Evolutionary conservation across 371 early-diverging fungal genomes (phyloP), one percentile per base, ranked within the genome.

Genomic region (Mucor mucedo): DNA sequence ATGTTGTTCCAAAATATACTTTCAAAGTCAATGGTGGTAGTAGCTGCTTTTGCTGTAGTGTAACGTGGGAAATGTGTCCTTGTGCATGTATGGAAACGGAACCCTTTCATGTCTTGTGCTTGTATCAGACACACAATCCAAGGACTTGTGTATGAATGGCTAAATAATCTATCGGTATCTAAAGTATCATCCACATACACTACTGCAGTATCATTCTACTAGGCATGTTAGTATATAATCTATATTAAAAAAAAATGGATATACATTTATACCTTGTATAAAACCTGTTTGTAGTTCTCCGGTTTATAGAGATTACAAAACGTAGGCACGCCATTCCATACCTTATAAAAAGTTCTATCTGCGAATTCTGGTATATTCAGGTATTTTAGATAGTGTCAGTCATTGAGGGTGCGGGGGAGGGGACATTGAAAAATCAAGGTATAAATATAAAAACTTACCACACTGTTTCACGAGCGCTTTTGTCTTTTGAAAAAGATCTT

Each of bases 1-100:
- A 71, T 32, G 50, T 82, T 82, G 52, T 78, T 78, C 83, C 83
- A 82, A 60, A 82, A 79, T 11, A 79, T 63, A 38, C 71, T 65
- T 48, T 76, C 75, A 59, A 82, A 82, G 30, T 76, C 71, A 29
- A 69, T 60, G 2, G 78, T 60, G 28, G 58, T 52, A 13, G 63
- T 55, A 32, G 41, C 27, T 30, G 10, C 14, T 6, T 53, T 59
- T 11, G 8, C 38, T 27, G 28, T 8, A 38, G 3, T 6, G 11
- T 42, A 14, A 8, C 27, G 64, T 21, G 53, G 1, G 16, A 65
- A 50, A 6, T 57, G 42, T 7, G 38, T 21, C 35, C 62, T 68
- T 30, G 74, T 71, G 35, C 61, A 71, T 2, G 75, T 58, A 33
- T 61, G 52, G 41, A 76, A 74, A 30, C 79, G 66, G 39, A 78